Base-by-base conservation (phyloP, 306 rosid species). In the Trichosanthes truncata region DNA sequence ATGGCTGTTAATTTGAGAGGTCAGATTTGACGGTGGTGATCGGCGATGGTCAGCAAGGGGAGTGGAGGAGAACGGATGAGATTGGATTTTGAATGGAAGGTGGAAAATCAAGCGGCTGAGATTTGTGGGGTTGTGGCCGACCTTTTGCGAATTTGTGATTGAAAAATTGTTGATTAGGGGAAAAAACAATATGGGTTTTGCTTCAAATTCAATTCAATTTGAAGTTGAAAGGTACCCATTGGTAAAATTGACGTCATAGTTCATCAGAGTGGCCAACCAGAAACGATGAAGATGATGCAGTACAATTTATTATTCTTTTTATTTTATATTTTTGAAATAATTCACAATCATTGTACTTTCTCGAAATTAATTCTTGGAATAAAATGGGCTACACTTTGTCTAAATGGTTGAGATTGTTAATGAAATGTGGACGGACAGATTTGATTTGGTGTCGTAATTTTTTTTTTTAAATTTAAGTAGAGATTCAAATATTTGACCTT, bases 81-180 rank as follows among this genome's bases (percentile, higher is more conserved):
- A 73, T 73, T 73, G 57, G 43, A 48, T 25, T 46, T 3, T 1
- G 56, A 9, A 43, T 13, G n/a, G 21, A 72, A 8, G 38, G 56
- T 46, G 57, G 77, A 43, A 26, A 73, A 73, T 73, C 59, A 26
- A 45, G 36, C 77, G 60, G 59, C 77, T 73, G 9, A n/a, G 77
- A 46, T 46, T 72, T 68, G 53, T 40, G 52, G 75, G 76, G 53
- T 4, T 9, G 53, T 21, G 55, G 56, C 56, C 56, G 57, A 72
- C 36, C 56, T 25, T 23, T 43, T 23, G 18, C 12, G 76, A 48
- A 23, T 25, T 25, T 17, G 31, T 17, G 21, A 21, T 46, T 73
- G 77, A 73, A 73, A 46, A 13, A 3, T 20, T 8, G 13, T 1
- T 14, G 9, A 73, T 73, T 46, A 46, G 13, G 23, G 60, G 59